Conservation (phyloP, 129 eudicot species). For the Smallanthus sonchifolius region DNA sequence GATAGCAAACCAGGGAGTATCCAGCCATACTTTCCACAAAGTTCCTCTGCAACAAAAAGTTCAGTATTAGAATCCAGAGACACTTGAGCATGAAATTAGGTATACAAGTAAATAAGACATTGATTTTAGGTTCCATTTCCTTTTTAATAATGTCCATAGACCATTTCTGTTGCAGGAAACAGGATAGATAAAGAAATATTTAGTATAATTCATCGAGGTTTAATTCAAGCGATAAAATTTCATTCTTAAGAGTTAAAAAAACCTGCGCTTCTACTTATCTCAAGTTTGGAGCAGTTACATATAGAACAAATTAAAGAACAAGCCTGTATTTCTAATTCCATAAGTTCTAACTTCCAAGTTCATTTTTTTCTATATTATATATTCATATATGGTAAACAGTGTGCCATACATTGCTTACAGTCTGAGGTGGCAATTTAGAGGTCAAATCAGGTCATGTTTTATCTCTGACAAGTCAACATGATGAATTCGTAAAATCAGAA, state of each 20-base stretch:
- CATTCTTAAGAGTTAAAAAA: background rate
- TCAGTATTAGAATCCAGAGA: conserved; percentile 17
- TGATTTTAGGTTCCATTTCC: background rate
- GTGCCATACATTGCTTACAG: background rate
- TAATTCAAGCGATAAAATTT: background rate
- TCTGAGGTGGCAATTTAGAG: background rate
- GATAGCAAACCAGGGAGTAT: conserved; percentile 97
- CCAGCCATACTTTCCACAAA: conserved; percentile 99
- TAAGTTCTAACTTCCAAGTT: background rate
- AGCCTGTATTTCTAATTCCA: background rate
- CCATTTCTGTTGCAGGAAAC: background rate
- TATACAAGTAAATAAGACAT: background rate
- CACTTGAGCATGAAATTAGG: background rate
- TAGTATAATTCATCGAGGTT: background rate
- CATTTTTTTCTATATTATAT: background rate
- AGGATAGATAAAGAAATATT: conserved; percentile 9
- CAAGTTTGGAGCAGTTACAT: conserved; percentile 1
- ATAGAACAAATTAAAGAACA: background rate
- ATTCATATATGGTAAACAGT: background rate
- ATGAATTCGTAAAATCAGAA: too few species aligned
- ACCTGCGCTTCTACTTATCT: background rate
- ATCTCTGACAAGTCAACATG: background rate
- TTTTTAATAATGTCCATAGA: background rate
- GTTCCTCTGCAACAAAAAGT: conserved; percentile 69
- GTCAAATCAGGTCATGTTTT: background rate